These are phyloP conservation scores for Symbiodinium natans DNA, from an alignment of 73 alveolate genomes.

Conservation along the genomic window DNA sequence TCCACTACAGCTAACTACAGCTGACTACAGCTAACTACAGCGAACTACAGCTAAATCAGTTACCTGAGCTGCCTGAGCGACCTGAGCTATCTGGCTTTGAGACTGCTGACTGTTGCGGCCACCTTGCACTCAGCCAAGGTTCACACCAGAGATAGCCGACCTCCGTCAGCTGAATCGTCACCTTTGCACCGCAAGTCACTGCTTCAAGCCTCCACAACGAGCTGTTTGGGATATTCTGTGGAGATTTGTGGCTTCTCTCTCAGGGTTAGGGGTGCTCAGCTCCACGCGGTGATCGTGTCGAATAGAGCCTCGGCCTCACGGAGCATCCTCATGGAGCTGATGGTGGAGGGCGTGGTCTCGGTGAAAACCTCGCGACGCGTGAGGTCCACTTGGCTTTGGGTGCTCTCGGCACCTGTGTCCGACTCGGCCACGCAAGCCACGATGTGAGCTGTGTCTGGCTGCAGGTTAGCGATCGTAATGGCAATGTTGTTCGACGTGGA, in stretches of 20 bases:
- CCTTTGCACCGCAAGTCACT: background rate
- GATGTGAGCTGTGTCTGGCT: background rate
- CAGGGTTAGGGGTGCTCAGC: background rate
- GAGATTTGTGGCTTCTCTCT: background rate
- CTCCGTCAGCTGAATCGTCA: slow-evolving; percentile 38
- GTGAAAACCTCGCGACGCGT: slow-evolving; percentile 23
- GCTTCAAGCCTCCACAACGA: background rate
- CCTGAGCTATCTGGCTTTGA: no score
- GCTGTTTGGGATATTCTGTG: background rate
- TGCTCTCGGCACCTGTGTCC: slow-evolving; percentile 66
- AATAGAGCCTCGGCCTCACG: background rate
- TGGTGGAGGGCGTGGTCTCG: slow-evolving; percentile 13
- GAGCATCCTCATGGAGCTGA: slow-evolving; percentile 85
- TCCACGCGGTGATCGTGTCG: background rate
- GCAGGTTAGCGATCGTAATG: background rate
- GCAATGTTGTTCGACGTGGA: slow-evolving; percentile 1
- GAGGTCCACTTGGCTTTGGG: slow-evolving; percentile 44
- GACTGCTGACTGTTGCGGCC: no score
- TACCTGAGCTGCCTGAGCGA: no score
- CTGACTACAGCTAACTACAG: no score
- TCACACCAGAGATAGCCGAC: slow-evolving; percentile 76
- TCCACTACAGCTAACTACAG: no score
- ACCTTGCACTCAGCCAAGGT: background rate
- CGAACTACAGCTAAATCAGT: no score
- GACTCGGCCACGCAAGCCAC: slow-evolving; percentile 92